Conservation (phyloP, 2,329 filamentous ascomycete genomes). For the Didymella pinodella region DNA sequence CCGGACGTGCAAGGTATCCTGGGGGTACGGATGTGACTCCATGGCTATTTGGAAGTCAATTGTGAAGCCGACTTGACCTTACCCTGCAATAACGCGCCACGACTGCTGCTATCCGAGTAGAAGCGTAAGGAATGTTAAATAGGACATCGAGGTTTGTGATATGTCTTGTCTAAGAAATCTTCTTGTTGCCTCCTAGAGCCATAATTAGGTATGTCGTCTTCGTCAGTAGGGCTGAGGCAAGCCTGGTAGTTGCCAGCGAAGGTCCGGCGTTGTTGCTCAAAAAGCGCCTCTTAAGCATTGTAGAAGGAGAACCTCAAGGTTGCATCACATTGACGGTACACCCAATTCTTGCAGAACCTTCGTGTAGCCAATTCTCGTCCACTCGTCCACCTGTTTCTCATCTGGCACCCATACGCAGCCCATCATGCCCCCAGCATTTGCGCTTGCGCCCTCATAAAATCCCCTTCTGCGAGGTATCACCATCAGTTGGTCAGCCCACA, state of each 20-base stretch:
- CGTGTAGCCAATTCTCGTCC: slow-evolving; percentile 49
- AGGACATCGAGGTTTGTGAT: too few species aligned
- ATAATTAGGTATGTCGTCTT: too few species aligned
- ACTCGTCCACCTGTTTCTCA: slow-evolving; percentile 48
- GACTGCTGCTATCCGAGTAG: too few species aligned
- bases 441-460: slow-evolving; percentile 49
- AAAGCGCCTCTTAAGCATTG: background rate
- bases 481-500: slow-evolving; percentile 57
- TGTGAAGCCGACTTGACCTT: too few species aligned
- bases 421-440: slow-evolving; percentile 59
- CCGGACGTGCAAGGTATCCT: background rate
- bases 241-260: too few species aligned
- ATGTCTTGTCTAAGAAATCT: too few species aligned
- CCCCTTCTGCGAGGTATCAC: slow-evolving; percentile 56
- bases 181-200: too few species aligned
- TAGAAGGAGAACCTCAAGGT: background rate
- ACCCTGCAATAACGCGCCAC: too few species aligned
- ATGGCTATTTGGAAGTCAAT: too few species aligned
- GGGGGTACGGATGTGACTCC: too few species aligned
- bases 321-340: slow-evolving; percentile 15
- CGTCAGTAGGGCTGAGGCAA: too few species aligned
- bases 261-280: background rate
- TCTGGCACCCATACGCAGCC: slow-evolving; percentile 54
- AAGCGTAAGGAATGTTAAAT: too few species aligned
- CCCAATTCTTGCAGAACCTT: slow-evolving; percentile 52